A percentile compares a stretch with the other conserved stretches of the same genome.
phyloP scores from a whole-genome alignment of 768 basidiomycete species.

The Termitomyces eurrhizus region DNA sequence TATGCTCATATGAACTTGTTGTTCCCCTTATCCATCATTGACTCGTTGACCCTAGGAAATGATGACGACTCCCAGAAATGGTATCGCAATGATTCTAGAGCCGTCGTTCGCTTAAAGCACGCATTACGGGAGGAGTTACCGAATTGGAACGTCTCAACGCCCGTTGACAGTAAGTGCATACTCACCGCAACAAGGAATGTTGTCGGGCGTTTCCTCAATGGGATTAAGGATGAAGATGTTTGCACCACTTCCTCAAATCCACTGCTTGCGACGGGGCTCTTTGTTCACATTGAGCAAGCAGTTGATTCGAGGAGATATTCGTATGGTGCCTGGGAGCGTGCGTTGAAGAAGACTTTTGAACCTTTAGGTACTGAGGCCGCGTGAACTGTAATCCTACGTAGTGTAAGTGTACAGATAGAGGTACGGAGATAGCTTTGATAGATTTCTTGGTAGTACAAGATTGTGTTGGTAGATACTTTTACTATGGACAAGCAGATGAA shows the following conservation, averaged over 20 bases:
- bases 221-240: slow-evolving; percentile 24
- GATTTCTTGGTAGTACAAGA: neutral
- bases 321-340: slow-evolving; percentile 32
- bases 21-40: neutral
- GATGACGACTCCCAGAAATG: slow-evolving; percentile 26
- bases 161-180: slow-evolving; percentile 34
- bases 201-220: slow-evolving; percentile 41
- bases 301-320: slow-evolving; percentile 16
- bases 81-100: slow-evolving; percentile 33
- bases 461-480: neutral
- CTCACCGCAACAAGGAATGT: slow-evolving; percentile 44
- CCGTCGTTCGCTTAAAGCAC: slow-evolving; percentile 32
- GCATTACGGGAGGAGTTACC: slow-evolving; percentile 29
- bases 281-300: slow-evolving; percentile 42
- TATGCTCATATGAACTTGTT: slow-evolving; percentile 12
- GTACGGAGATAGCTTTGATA: neutral
- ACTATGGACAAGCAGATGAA: neutral
- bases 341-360: slow-evolving; percentile 29
- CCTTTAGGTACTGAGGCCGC: neutral
- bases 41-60: slow-evolving; percentile 11
- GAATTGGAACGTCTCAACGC: slow-evolving; percentile 33
- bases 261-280: slow-evolving; percentile 28
- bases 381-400: neutral
- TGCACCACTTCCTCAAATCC: slow-evolving; percentile 26
- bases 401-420: neutral